Percentiles rank a stretch among this genome's conserved stretches.
phyloP scores from a whole-genome alignment of 2,329 filamentous ascomycete species.

The Botrytis aclada region DNA sequence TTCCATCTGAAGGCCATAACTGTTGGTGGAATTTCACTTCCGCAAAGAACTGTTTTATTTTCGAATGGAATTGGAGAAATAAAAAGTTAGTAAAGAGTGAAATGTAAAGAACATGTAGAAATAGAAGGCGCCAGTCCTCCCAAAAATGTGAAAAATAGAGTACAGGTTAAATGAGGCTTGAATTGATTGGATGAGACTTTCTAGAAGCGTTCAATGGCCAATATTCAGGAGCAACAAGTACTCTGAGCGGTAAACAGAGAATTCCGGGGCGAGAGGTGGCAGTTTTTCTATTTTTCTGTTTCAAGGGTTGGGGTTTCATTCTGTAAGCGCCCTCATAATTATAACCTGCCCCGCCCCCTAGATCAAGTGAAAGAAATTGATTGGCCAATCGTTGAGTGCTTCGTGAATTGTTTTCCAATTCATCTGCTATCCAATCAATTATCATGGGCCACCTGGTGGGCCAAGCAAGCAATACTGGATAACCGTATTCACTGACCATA shows the following conservation, averaged over 20 bases:
- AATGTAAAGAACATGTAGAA: neutral
- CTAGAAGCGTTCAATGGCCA: neutral
- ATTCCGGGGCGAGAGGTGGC: neutral
- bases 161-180: neutral
- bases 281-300: neutral
- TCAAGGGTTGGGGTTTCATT: neutral
- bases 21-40: neutral
- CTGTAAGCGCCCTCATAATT: neutral
- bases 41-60: neutral
- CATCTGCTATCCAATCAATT: neutral
- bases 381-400: neutral
- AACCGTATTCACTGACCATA: neutral
- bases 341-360: neutral
- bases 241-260: neutral
- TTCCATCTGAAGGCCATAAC: constrained; percentile 15
- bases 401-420: neutral
- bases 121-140: neutral
- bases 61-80: neutral
- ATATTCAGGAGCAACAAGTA: neutral
- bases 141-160: neutral
- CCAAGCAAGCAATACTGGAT: neutral
- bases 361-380: neutral
- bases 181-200: neutral
- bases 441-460: neutral
- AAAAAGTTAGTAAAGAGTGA: neutral